These are phyloP conservation scores for Rhodosporidiobolus sp. DNA, from an alignment of 768 basidiomycete species.

Conservation along the genomic window DNA sequence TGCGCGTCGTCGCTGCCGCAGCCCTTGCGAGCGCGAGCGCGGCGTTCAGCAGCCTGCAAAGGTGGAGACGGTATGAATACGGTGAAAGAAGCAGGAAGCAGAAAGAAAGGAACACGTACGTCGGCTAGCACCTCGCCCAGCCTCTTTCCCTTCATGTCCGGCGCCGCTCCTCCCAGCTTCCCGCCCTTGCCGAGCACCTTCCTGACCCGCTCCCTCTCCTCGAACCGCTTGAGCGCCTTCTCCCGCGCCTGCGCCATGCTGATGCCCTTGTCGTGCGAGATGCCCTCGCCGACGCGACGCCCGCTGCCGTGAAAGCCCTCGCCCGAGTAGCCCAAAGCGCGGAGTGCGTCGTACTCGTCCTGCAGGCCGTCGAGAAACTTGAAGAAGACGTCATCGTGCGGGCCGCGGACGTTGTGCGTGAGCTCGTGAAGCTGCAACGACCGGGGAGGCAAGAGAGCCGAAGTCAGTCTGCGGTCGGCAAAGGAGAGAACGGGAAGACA, in stretches of 20 bases:
- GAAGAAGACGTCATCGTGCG: slow-evolving; percentile 66
- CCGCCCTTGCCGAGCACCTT: slow-evolving; percentile 55
- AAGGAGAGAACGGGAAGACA: background rate
- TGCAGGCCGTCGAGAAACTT: slow-evolving; percentile 63
- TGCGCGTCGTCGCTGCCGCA: slow-evolving; percentile 54
- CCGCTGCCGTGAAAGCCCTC: slow-evolving; percentile 87
- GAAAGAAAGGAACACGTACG: slow-evolving; percentile 51
- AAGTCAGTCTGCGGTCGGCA: background rate
- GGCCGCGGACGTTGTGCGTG: slow-evolving; percentile 78
- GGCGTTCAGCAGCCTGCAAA: slow-evolving; percentile 76
- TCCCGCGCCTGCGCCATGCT: slow-evolving; percentile 52
- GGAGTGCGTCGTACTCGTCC: slow-evolving; percentile 78
- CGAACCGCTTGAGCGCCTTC: slow-evolving; percentile 75
- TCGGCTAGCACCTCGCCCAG: slow-evolving; percentile 71
- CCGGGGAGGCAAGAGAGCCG: slow-evolving; percentile 1
- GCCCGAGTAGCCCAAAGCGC: slow-evolving; percentile 76
- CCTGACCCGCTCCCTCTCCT: slow-evolving; percentile 60
- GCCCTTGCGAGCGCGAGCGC: slow-evolving; percentile 67
- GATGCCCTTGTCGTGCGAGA: slow-evolving; percentile 55
- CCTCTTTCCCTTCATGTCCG: slow-evolving; percentile 51
- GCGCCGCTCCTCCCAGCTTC: slow-evolving; percentile 56
- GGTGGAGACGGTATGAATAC: background rate
- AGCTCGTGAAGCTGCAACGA: slow-evolving; percentile 55
- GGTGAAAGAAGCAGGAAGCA: background rate
- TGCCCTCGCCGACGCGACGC: slow-evolving; percentile 61